Evolutionary conservation across 768 basidiomycete genomes (phyloP), one percentile per base, ranked within the genome.

Genomic region (Termitomyces sp.): DNA sequence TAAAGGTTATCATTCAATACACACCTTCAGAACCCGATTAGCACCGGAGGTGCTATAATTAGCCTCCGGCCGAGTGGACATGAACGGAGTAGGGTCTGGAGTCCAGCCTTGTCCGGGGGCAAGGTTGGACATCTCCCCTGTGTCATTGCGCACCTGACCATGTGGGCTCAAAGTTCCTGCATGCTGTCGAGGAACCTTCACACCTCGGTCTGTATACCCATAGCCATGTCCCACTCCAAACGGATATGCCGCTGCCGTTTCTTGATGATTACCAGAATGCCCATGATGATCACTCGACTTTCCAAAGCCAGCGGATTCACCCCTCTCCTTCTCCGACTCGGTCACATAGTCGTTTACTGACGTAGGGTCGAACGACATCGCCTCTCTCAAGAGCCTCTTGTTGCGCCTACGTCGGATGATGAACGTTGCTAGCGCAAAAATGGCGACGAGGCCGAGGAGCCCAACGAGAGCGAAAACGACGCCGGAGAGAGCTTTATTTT

Each of bases 401-500:
- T 74, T 74, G 19, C 72, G 71, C 45, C 75, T 76, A 52, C 77
- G 74, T 46, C 87, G 80, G 44, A 87, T 46, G 12, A 70, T 66
- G 62, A 76, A 77, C 0, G 79, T 81, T 12, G 71, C 64, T 24
- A 86, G 48, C 9, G 71, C 66, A 61, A 77, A 77, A 0, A 80
- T 81, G 12, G 71, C 65, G 21, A 76, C 19, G 32, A 72, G 52
- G 54, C 83, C 64, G 53, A 86, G 41, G 52, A 82, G 44, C 45
- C 78, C 58, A 52, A 85, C 47, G 53, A 82, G 46, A 41, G 77
- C 57, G 43, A 85, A 85, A 15, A 88, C 76, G 9, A 79, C 68
- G 7, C 81, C 81, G 41, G 80, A 77, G n/a, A 84, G 71, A n/a
- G 78, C 72, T 67, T 82, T 86, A 68, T 89, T 85, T 55, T 82